phyloP scores from a whole-genome alignment of 2,329 filamentous ascomycete species.

The Madurella mycetomatis region DNA sequence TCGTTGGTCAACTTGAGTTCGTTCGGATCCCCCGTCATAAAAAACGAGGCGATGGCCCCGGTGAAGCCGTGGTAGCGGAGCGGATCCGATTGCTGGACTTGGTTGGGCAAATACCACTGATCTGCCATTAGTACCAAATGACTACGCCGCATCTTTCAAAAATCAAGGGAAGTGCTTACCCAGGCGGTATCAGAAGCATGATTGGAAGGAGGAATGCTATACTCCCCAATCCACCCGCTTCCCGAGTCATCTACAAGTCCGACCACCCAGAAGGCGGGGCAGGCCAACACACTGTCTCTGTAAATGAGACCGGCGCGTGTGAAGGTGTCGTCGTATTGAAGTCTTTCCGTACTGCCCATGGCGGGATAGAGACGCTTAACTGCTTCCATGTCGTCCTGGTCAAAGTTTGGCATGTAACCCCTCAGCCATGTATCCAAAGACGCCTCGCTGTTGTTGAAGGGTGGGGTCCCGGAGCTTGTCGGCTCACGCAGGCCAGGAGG shows the following conservation, averaged over 20 bases:
- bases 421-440: slow-evolving; percentile 51
- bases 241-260: slow-evolving; percentile 28
- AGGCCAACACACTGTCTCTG: slow-evolving; percentile 55
- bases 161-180: slow-evolving; percentile 20
- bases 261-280: slow-evolving; percentile 55
- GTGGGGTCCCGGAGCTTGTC: neutral
- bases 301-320: slow-evolving; percentile 53
- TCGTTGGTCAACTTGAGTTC: slow-evolving; percentile 53
- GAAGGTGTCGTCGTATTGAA: slow-evolving; percentile 48
- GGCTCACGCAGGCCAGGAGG: slow-evolving; percentile 47
- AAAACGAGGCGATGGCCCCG: slow-evolving; percentile 57
- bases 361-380: slow-evolving; percentile 46
- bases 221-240: slow-evolving; percentile 53
- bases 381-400: slow-evolving; percentile 33
- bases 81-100: slow-evolving; percentile 47
- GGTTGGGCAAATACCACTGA: slow-evolving; percentile 54
- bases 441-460: slow-evolving; percentile 31
- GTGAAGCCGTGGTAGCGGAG: slow-evolving; percentile 52
- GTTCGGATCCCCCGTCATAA: slow-evolving; percentile 56
- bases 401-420: slow-evolving; percentile 50
- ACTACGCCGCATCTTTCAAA: slow-evolving; percentile 29
- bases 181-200: slow-evolving; percentile 56
- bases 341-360: slow-evolving; percentile 43
- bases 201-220: slow-evolving; percentile 54
- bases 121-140: neutral